These are phyloP conservation scores for Termitomyces sp. DNA, from an alignment of 768 basidiomycete genomes.

Conservation along the genomic window DNA sequence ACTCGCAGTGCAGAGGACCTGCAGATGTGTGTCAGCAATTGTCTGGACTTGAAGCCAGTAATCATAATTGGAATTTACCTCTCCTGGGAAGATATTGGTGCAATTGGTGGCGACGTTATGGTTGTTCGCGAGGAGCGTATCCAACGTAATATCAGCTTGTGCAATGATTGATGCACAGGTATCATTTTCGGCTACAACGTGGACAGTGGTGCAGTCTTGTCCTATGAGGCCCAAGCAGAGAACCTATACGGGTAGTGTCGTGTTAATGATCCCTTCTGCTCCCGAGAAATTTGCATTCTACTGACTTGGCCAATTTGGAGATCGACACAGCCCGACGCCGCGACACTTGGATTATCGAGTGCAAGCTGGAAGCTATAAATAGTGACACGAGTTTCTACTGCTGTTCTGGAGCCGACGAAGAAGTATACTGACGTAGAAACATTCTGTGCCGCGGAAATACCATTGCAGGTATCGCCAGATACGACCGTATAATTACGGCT, in stretches of 20 bases:
- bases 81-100: constrained; percentile 51
- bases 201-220: constrained; percentile 52
- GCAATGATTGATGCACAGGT: constrained; percentile 41
- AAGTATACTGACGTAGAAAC: constrained; percentile 38
- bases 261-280: not conserved
- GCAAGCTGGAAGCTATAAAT: constrained; percentile 51
- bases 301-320: constrained; percentile 46
- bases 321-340: constrained; percentile 47
- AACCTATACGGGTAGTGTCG: constrained; percentile 16
- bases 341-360: constrained; percentile 43
- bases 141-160: constrained; percentile 35
- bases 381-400: not conserved
- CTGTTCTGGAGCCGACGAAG: not conserved
- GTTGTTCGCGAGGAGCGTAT: constrained; percentile 54
- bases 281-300: not conserved
- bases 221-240: constrained; percentile 55
- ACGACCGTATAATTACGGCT: constrained; percentile 46
- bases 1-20: constrained; percentile 12
- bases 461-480: constrained; percentile 51
- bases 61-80: constrained; percentile 31
- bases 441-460: constrained; percentile 41
- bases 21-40: not conserved
- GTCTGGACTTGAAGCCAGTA: not conserved
- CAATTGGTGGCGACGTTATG: constrained; percentile 52
- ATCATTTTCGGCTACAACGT: constrained; percentile 44